Conservation (phyloP, 148 eudicot species). For the Vaccinium vitisidaea region DNA sequence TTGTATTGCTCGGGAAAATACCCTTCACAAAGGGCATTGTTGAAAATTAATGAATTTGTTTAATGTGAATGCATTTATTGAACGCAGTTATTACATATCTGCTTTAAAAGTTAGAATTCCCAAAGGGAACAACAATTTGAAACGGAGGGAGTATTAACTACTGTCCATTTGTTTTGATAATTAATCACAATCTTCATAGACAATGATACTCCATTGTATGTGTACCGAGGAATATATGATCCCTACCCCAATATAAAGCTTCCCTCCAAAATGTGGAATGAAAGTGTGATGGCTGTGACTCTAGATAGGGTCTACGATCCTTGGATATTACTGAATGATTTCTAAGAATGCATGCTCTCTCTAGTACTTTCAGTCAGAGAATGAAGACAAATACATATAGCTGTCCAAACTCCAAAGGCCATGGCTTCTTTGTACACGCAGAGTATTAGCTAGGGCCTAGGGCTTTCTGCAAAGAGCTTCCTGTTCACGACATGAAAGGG, state of each 20-base stretch:
- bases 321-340: neutral
- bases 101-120: too few species aligned
- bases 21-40: too few species aligned
- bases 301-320: constrained; percentile 9
- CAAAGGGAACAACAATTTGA: too few species aligned
- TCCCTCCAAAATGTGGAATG: constrained; percentile 3
- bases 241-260: neutral
- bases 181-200: neutral
- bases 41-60: too few species aligned
- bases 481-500: neutral
- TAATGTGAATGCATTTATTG: too few species aligned
- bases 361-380: neutral
- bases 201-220: neutral
- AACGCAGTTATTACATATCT: too few species aligned
- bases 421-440: constrained; percentile 19
- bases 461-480: constrained; percentile 14
- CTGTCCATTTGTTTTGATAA: neutral
- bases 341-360: neutral
- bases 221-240: neutral
- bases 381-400: constrained; percentile 17
- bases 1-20: too few species aligned
- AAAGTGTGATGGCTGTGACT: neutral
- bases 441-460: neutral
- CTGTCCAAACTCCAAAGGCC: constrained; percentile 18
- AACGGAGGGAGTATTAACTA: neutral